A percentile compares a stretch with the other conserved stretches of the same genome.
These are phyloP conservation scores for Epichloe sibirici DNA, from an alignment of 2,329 filamentous ascomycete species.

Conservation along the genomic window DNA sequence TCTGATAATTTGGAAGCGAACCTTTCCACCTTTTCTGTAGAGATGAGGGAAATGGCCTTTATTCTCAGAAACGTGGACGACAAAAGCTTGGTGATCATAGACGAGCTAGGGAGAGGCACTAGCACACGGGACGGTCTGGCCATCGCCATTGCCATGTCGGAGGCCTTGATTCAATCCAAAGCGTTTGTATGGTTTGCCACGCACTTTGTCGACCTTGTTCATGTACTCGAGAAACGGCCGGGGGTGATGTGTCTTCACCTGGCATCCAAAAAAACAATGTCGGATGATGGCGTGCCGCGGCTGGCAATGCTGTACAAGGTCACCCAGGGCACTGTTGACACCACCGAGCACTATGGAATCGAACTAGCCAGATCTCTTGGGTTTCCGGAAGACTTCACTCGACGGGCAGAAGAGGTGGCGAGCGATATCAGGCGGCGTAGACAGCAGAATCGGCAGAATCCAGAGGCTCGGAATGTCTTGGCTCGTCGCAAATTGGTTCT, in stretches of 20 bases:
- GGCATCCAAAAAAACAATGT: slow-evolving; percentile 46
- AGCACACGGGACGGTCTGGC: slow-evolving; percentile 79
- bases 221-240: slow-evolving; percentile 58
- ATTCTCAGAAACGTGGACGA: slow-evolving; percentile 73
- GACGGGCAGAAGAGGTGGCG: slow-evolving; percentile 55
- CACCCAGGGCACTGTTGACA: slow-evolving; percentile 54
- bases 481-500: slow-evolving; percentile 63
- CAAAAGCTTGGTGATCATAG: slow-evolving; percentile 70
- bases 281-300: slow-evolving; percentile 37
- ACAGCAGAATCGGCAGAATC: slow-evolving; percentile 45
- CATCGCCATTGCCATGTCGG: slow-evolving; percentile 81
- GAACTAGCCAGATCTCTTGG: slow-evolving; percentile 63
- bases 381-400: slow-evolving; percentile 55
- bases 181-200: slow-evolving; percentile 87
- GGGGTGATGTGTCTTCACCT: slow-evolving; percentile 80
- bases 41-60: slow-evolving; percentile 94
- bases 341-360: slow-evolving; percentile 68
- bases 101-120: slow-evolving; percentile 85
- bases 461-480: slow-evolving; percentile 44
- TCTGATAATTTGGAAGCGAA: slow-evolving; percentile 85
- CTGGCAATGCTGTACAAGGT: slow-evolving; percentile 88
- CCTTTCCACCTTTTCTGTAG: slow-evolving; percentile 81
- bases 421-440: slow-evolving; percentile 45
- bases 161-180: slow-evolving; percentile 68
- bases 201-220: slow-evolving; percentile 75